Base-by-base conservation (phyloP, 1,139 yeast species). In the Suhomyces guaymorum region DNA sequence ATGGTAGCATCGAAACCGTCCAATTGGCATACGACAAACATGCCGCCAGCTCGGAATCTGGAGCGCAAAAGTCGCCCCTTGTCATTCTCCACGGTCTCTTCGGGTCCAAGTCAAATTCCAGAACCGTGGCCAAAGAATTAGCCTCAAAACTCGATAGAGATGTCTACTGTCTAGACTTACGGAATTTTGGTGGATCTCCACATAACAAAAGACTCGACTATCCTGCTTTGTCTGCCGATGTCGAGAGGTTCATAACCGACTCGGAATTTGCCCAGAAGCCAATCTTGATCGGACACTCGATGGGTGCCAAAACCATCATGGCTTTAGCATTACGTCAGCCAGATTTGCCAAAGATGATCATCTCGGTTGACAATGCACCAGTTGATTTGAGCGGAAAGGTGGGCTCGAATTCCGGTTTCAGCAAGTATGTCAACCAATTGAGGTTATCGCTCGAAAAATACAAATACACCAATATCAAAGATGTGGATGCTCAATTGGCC, bases 261-360 rank as follows among this genome's bases (percentile, higher is more conserved):
- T 69, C 77, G 13, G 48, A 60, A 0, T 63, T 65, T 19, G 50
- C 50, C 18, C 42, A 49, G n/a, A 63, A 72, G 25, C 86, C 94
- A 0, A 77, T 87, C 13, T 46, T 92, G 15, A 70, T 92, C 16
- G 98, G 98, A 1, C 97, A 90, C 59, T 89, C 97, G 0, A 89
- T 92, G 97, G 98, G 98, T 5, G 97, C 96, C 7, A 92, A 92
- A 54, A 75, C 90, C 0, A 96, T 85, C 3, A 90, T 92, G 97
- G 88, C 92, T 0, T 68, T 86, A 4, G 82, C 90, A 0, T 66
- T 92, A 42, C 70, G 88, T 33, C 67, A 77, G 15, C 95, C 95
- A 0, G 75, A 78, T 1, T 49, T 82, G 15, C 80, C 83, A 3
- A 68, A 75, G 21, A 73, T 80, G 63, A 50, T 89, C 28, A 75